Conservation (phyloP, 176 grass and related monocot species). For the Urochloa ruziziensis region DNA sequence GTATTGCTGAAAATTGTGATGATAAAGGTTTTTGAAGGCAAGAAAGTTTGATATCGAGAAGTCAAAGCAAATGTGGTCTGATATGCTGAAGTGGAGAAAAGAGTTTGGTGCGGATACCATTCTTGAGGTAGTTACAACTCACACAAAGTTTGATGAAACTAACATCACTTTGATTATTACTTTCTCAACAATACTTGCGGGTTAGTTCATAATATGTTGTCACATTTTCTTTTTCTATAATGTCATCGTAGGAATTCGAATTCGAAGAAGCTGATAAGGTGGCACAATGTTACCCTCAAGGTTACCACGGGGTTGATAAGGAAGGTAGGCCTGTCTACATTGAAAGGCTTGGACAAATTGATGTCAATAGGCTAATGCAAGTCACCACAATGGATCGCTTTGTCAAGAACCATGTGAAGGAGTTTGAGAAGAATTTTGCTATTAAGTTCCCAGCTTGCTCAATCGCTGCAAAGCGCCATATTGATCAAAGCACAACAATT, state of each 20-base stretch:
- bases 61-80: constrained; percentile 94
- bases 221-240: constrained; percentile 24
- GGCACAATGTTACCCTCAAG: constrained; percentile 93
- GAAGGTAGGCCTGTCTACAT: constrained; percentile 96
- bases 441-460: constrained; percentile 98
- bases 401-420: constrained; percentile 90
- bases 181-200: background rate
- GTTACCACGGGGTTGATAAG: constrained; percentile 93
- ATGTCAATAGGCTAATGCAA: constrained; percentile 87
- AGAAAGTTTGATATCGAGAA: constrained; percentile 93
- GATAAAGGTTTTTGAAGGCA: constrained; percentile 80
- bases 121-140: constrained; percentile 60
- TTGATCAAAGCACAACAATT: constrained; percentile 98
- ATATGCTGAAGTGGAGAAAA: constrained; percentile 97
- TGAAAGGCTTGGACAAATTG: constrained; percentile 85
- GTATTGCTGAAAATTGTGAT: constrained; percentile 20
- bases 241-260: constrained; percentile 59
- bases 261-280: constrained; percentile 88
- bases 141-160: background rate
- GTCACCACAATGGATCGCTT: constrained; percentile 98
- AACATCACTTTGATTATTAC: background rate
- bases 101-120: constrained; percentile 77
- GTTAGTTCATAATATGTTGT: background rate
- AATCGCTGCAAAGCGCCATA: constrained; percentile 76
- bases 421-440: constrained; percentile 90